phyloP scores from a whole-genome alignment of 768 basidiomycete species.

The Neoboletus subvelutipes region DNA sequence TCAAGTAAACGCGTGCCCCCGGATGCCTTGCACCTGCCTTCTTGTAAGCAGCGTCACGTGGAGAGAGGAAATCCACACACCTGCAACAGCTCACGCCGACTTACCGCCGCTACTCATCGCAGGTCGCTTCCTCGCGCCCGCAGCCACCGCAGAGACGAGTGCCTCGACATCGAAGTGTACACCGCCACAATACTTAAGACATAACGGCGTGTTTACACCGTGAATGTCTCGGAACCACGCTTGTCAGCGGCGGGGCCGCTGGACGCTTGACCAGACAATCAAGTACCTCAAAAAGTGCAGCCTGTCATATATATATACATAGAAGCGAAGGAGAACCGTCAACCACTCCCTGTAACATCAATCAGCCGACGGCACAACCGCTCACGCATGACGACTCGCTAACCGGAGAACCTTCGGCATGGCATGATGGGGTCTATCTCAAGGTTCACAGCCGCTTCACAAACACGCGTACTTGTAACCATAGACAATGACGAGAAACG shows the following conservation, averaged over 20 bases:
- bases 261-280: neutral
- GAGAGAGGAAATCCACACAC: conserved; percentile 6
- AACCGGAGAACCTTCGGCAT: neutral
- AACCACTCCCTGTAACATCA: neutral
- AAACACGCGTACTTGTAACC: neutral
- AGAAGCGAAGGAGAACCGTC: neutral
- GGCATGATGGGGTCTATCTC: neutral
- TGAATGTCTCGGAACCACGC: conserved; percentile 4
- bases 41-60: neutral
- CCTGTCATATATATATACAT: neutral
- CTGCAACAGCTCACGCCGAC: neutral
- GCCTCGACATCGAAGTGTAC: conserved; percentile 1
- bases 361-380: no score
- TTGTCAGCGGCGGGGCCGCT: neutral
- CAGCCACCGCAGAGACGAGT: conserved; percentile 23
- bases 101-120: conserved; percentile 5
- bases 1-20: neutral
- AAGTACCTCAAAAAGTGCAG: neutral
- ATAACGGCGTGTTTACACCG: conserved; percentile 8
- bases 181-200: conserved; percentile 11
- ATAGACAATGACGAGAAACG: neutral
- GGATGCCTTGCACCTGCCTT: neutral
- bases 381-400: no score
- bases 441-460: neutral
- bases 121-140: conserved; percentile 22